These are phyloP conservation scores for Copromyces sp. DNA, from an alignment of 495 filamentous ascomycete species.

Conservation along the genomic window DNA sequence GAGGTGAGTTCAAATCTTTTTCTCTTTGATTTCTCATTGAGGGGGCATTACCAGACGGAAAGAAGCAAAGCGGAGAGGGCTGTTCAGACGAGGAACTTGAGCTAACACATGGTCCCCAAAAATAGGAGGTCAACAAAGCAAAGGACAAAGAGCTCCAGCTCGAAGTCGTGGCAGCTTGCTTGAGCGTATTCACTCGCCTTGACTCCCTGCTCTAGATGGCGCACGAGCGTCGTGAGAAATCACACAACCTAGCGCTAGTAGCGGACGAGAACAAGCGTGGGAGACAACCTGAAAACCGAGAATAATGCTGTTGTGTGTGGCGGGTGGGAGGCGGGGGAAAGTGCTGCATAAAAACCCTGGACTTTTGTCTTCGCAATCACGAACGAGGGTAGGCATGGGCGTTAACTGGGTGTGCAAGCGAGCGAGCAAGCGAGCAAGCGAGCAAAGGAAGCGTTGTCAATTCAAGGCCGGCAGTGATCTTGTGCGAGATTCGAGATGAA, in stretches of 20 bases:
- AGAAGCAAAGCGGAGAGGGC: not conserved
- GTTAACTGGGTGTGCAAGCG: not conserved
- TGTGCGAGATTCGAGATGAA: no score
- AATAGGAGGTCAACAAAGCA: conserved; percentile 60
- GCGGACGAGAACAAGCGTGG: not conserved
- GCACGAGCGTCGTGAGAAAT: not conserved
- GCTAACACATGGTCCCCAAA: not conserved
- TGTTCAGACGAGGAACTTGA: not conserved
- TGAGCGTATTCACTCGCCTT: conserved; percentile 93
- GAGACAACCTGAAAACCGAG: not conserved
- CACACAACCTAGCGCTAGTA: not conserved
- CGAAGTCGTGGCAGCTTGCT: conserved; percentile 91
- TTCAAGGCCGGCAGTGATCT: not conserved
- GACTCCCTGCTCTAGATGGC: conserved; percentile 69
- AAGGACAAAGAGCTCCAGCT: conserved; percentile 92
- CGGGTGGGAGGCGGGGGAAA: not conserved
- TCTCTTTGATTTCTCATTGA: not conserved
- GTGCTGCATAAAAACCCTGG: not conserved
- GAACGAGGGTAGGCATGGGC: not conserved
- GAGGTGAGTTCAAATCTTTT: conserved; percentile 39
- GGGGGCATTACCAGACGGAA: not conserved
- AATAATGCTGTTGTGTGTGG: not conserved
- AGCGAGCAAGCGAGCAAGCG: not conserved
- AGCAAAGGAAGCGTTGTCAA: not conserved
- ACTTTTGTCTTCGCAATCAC: not conserved